A percentile compares a stretch with the other conserved stretches of the same genome.
Evolutionary conservation across 768 basidiomycete genomes (phyloP).

Genomic region (Boletus tomentosulus): DNA sequence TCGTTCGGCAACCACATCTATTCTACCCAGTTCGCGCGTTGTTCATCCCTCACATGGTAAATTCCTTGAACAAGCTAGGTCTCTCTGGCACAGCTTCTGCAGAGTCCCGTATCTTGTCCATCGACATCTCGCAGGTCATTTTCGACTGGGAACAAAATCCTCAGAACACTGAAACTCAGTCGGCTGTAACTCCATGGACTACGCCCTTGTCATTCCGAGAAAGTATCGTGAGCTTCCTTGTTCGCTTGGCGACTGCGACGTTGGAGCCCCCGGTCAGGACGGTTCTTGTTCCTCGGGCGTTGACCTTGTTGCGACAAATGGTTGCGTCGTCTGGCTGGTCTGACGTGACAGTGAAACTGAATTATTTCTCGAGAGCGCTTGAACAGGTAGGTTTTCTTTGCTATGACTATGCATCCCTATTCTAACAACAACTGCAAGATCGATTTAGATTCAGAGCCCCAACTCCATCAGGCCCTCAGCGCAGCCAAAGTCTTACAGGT

Average conservation of each 20-base stretch:
- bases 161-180: conserved; percentile 26
- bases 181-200: conserved; percentile 48
- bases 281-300: conserved; percentile 56
- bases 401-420: background rate
- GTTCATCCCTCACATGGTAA: conserved; percentile 92
- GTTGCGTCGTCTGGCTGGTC: conserved; percentile 83
- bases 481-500: conserved; percentile 87
- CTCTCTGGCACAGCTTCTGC: conserved; percentile 62
- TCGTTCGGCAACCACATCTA: conserved; percentile 84
- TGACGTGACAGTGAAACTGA: conserved; percentile 87
- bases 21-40: conserved; percentile 92
- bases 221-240: conserved; percentile 90
- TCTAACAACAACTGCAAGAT: conserved; percentile 41
- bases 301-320: conserved; percentile 69
- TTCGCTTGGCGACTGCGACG: conserved; percentile 78
- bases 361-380: conserved; percentile 82
- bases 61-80: conserved; percentile 85
- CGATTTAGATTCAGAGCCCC: conserved; percentile 64
- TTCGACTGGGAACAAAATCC: conserved; percentile 87
- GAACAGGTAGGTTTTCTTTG: conserved; percentile 52
- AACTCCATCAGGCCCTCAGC: conserved; percentile 67
- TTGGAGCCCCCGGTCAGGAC: conserved; percentile 41
- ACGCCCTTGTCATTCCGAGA: conserved; percentile 81
- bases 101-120: conserved; percentile 81
- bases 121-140: conserved; percentile 89